phyloP scores from a whole-genome alignment of 2,329 filamentous ascomycete species.

The Cytospora piceicola region DNA sequence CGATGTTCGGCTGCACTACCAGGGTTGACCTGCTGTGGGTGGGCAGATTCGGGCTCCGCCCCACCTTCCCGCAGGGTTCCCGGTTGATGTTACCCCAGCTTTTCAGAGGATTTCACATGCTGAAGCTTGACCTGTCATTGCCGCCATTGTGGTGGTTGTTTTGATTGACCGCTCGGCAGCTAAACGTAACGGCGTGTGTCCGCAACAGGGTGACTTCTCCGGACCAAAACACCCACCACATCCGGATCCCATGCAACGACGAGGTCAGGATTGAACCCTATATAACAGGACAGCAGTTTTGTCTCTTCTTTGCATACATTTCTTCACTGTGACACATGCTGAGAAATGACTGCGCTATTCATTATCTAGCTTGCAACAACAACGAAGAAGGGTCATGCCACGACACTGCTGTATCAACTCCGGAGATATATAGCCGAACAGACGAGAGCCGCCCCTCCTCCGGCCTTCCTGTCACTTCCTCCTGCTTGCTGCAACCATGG shows the following conservation, averaged over 20 bases:
- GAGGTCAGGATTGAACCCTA: neutral
- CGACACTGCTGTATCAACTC: neutral
- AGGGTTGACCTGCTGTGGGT: too few relatives aligned
- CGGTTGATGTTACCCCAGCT: neutral
- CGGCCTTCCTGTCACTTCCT: neutral
- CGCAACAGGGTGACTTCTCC: too few relatives aligned
- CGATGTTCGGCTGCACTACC: neutral
- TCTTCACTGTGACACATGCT: neutral
- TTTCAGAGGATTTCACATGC: constrained; percentile 4
- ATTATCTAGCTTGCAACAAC: neutral
- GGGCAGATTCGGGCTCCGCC: too few relatives aligned
- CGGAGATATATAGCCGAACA: neutral
- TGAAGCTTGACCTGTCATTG: too few relatives aligned
- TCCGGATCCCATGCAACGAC: neutral
- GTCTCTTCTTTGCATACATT: neutral
- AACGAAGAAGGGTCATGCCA: neutral
- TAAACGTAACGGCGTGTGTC: neutral
- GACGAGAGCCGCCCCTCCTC: constrained; percentile 19
- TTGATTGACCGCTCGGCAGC: neutral
- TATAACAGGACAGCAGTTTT: neutral
- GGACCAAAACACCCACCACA: neutral
- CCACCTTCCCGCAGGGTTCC: neutral
- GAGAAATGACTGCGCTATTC: neutral
- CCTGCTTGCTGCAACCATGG: constrained; percentile 39
- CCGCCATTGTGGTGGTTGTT: too few relatives aligned